Conservation (phyloP, 192 early-diverging fungal species). For the Entomortierella parvispora region DNA sequence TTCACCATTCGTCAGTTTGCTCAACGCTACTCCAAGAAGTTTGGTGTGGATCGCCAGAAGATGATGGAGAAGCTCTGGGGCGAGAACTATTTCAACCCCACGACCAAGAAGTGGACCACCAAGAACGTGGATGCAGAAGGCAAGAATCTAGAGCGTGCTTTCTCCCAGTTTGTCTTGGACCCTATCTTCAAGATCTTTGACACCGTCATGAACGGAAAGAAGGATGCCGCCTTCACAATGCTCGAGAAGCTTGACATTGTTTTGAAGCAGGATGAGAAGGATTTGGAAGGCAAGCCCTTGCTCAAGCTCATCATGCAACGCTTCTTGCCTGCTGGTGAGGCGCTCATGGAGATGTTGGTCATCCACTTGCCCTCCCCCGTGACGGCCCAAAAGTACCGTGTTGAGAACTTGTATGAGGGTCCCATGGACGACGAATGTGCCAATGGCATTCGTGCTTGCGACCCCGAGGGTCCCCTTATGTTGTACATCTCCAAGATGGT, state of each 20-base stretch:
- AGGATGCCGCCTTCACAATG: constrained; percentile 81
- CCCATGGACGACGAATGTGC: constrained; percentile 95
- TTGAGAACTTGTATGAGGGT: constrained; percentile 95
- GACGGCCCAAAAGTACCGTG: constrained; percentile 93
- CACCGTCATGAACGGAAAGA: constrained; percentile 96
- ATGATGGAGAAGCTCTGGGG: constrained; percentile 98
- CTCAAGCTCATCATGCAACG: constrained; percentile 98
- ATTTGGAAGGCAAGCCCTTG: constrained; percentile 90
- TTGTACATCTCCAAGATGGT: constrained; percentile 99
- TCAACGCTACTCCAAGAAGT: constrained; percentile 96
- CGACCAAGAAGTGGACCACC: constrained; percentile 97
- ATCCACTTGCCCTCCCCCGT: constrained; percentile 97
- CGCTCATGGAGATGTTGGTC: constrained; percentile 98
- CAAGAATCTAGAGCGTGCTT: constrained; percentile 92
- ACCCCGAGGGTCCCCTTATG: constrained; percentile 96
- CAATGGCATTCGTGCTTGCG: constrained; percentile 85
- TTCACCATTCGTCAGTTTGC: constrained; percentile 99
- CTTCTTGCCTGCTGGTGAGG: constrained; percentile 97
- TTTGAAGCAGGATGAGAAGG: constrained; percentile 89
- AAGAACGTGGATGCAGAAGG: constrained; percentile 80
- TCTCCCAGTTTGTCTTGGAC: constrained; percentile 97
- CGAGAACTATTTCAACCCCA: constrained; percentile 99
- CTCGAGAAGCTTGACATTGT: constrained; percentile 88
- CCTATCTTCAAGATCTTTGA: constrained; percentile 98
- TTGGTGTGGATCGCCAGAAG: constrained; percentile 94